Evolutionary conservation across 2,329 filamentous ascomycete species (phyloP).

Genomic region (Fusarium equiseti): DNA sequence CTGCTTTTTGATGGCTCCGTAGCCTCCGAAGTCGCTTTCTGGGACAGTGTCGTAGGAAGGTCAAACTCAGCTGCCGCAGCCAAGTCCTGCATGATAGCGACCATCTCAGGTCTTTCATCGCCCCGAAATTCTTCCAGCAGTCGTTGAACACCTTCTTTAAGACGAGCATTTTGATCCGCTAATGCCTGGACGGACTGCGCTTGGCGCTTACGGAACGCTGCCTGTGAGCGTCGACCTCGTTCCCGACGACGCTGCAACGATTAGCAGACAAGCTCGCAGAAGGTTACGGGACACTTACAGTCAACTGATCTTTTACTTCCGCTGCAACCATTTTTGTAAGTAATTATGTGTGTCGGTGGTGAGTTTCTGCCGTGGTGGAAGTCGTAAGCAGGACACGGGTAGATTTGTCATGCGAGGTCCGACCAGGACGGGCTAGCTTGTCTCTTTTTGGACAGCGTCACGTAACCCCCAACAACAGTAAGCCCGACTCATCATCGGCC

Average conservation of each 20-base stretch:
- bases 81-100: background rate
- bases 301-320: background rate
- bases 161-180: background rate
- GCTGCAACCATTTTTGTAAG: background rate
- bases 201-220: constrained; percentile 17
- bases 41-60: background rate
- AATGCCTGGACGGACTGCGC: background rate
- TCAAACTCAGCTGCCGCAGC: background rate
- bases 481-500: background rate
- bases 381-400: background rate
- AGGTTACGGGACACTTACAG: background rate
- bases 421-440: background rate
- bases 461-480: constrained; percentile 11
- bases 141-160: background rate
- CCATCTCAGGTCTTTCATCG: background rate
- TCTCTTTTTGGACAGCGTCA: background rate
- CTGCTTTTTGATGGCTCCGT: accelerated
- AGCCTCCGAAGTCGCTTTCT: accelerated
- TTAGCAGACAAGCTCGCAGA: background rate
- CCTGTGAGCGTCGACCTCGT: constrained; percentile 15
- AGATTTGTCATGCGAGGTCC: constrained; percentile 3
- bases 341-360: background rate
- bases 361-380: no score
- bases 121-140: background rate
- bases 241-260: constrained; percentile 2